Conservation (phyloP, 176 grass and related monocot species). For the Aechmea fasciata region DNA sequence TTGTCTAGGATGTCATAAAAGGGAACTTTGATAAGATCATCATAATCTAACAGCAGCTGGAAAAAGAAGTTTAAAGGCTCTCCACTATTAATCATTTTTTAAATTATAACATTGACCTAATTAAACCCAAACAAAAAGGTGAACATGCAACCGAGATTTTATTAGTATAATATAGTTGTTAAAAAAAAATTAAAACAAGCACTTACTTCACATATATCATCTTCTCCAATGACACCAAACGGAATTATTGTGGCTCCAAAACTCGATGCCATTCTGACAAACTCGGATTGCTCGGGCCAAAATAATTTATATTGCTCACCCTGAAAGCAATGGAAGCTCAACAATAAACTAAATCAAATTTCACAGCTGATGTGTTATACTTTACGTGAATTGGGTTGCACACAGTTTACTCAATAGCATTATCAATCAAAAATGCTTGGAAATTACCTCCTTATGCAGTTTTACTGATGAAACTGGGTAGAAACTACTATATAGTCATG, state of each 20-base stretch:
- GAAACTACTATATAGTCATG: no score
- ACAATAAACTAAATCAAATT: not conserved
- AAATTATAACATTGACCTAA: no score
- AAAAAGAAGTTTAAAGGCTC: not conserved
- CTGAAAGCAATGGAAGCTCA: conserved; percentile 29
- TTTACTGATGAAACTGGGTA: no score
- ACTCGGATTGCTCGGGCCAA: conserved; percentile 81
- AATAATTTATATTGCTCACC: conserved; percentile 84
- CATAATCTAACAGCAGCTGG: conserved; percentile 78
- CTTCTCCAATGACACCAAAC: conserved; percentile 81
- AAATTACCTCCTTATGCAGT: no score
- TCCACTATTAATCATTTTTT: not conserved
- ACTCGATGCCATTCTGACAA: conserved; percentile 86
- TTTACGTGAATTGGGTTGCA: no score
- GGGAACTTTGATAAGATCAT: conserved; percentile 75
- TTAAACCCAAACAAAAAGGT: no score
- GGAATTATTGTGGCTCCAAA: conserved; percentile 91
- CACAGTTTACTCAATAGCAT: no score
- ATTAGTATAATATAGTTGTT: no score
- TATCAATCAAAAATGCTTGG: no score
- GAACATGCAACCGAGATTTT: no score
- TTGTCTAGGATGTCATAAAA: conserved; percentile 69
- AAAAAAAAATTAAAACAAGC: not conserved
- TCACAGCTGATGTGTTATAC: not conserved
- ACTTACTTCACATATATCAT: conserved; percentile 82